Base-by-base conservation (phyloP, 2,329 filamentous ascomycete genomes). In the Aspergillus quadrilineatus region DNA sequence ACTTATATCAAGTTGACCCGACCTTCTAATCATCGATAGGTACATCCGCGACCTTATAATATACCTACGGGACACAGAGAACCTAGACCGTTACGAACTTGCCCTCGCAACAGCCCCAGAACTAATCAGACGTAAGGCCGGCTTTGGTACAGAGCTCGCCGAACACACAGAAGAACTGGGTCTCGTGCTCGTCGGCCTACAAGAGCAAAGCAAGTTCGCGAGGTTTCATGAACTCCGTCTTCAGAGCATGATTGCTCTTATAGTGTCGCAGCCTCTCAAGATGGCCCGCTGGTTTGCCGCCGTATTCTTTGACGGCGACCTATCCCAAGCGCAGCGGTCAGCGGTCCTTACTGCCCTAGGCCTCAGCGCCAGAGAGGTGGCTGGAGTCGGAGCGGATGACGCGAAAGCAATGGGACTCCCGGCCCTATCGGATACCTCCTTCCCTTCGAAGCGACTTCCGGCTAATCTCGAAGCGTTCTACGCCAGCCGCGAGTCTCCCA, bases 261-360 rank as follows among this genome's bases (percentile, higher is more conserved):
- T 96, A 0, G 80, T 94, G 2, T 87, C 90, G 0, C 85, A 89
- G 61, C 90, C 94, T 0, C 77, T 84, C 48, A 81, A 83, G 51
- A 90, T 97, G 83, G 92, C 86, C 0, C 89, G 85, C 12, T 95
- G 90, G 88, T 90, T 95, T 57, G 86, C 89, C 3, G 85, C 87
- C 55, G 88, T 89, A 0, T 95, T 94, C 69, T 97, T 97, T 69
- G 88, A 91, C 42, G 92, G 92, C 14, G 94, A 99, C 69, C 92
- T 94, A 72, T 96, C 92, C 0, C 78, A 97, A 37, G 84, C 87
- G 0, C 93, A 97, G 70, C 84, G 94, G 39, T 89, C 89, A 6
- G 85, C 89, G 0, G 82, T 97, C 37, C 85, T 99, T 51, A 88
- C 90, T 17, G 87, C 90, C 0, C 77, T 99, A 4, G 93, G 92